phyloP scores from a whole-genome alignment of 495 filamentous ascomycete species.

The Lindgomyces ingoldianus region DNA sequence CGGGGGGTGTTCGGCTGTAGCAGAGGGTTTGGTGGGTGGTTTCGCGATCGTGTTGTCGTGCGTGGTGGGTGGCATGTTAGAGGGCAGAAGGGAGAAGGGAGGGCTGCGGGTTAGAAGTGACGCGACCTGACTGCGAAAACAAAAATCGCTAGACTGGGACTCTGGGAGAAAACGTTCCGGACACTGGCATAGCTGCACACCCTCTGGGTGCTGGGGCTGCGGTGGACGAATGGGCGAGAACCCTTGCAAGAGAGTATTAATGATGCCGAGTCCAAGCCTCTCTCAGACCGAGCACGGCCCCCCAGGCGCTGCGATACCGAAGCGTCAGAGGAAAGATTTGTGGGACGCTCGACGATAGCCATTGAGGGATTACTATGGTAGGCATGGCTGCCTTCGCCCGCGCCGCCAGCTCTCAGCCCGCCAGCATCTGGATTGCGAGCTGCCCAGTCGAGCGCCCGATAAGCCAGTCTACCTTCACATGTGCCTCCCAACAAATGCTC shows the following conservation, averaged over 20 bases:
- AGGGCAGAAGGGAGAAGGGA: constrained; percentile 23
- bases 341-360: neutral
- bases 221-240: constrained; percentile 4
- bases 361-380: no score
- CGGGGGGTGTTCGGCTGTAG: constrained; percentile 40
- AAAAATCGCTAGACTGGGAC: constrained; percentile 2
- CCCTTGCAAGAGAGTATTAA: constrained; percentile 25
- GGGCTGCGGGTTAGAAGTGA: constrained; percentile 13
- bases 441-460: neutral
- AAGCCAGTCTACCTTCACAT: neutral
- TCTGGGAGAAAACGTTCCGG: constrained; percentile 7
- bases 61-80: constrained; percentile 34
- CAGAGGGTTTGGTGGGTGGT: no score
- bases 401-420: neutral
- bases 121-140: constrained; percentile 20
- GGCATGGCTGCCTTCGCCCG: neutral
- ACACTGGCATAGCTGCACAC: no score
- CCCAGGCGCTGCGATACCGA: neutral
- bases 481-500: neutral
- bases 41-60: constrained; percentile 1
- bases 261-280: constrained; percentile 1
- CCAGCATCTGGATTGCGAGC: neutral
- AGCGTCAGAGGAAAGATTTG: neutral
- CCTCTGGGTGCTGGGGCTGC: no score
- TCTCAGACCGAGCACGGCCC: neutral